A percentile compares a stretch with the other conserved stretches of the same genome.
phyloP scores from a whole-genome alignment of 257 asterid genomes.

The Scutellaria barbata region DNA sequence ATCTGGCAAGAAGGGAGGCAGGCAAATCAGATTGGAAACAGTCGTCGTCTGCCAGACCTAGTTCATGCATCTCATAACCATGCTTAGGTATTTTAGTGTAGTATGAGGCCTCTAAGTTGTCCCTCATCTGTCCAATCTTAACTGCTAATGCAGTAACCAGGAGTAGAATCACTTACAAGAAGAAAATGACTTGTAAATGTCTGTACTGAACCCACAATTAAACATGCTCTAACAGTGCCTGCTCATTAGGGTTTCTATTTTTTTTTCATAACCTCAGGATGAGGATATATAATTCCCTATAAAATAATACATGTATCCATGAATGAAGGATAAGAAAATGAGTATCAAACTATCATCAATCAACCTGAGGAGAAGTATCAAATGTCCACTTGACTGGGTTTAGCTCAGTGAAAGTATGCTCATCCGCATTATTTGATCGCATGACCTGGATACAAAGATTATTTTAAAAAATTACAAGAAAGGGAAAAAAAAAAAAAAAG shows the following conservation, averaged over 20 bases:
- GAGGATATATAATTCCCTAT: constrained; percentile 5
- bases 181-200: no score
- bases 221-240: constrained; percentile 13
- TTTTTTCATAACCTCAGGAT: neutral
- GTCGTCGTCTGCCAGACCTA: constrained; percentile 6
- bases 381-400: constrained; percentile 73
- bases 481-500: neutral
- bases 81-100: no score
- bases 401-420: constrained; percentile 60
- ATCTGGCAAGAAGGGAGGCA: constrained; percentile 49
- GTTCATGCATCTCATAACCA: constrained; percentile 2
- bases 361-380: constrained; percentile 70
- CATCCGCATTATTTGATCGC: constrained; percentile 77
- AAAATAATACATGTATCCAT: constrained; percentile 7
- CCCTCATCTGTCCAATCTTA: no score
- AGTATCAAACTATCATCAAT: no score
- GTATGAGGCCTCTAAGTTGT: no score
- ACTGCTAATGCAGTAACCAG: no score
- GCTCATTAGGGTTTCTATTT: neutral
- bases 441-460: constrained; percentile 57
- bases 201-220: constrained; percentile 5
- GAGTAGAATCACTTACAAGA: no score
- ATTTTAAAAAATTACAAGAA: constrained; percentile 4
- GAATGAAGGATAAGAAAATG: constrained; percentile 21
- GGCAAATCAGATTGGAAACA: neutral